These are phyloP conservation scores for Austroboletus festivus DNA, from an alignment of 768 basidiomycete genomes.

Conservation along the genomic window DNA sequence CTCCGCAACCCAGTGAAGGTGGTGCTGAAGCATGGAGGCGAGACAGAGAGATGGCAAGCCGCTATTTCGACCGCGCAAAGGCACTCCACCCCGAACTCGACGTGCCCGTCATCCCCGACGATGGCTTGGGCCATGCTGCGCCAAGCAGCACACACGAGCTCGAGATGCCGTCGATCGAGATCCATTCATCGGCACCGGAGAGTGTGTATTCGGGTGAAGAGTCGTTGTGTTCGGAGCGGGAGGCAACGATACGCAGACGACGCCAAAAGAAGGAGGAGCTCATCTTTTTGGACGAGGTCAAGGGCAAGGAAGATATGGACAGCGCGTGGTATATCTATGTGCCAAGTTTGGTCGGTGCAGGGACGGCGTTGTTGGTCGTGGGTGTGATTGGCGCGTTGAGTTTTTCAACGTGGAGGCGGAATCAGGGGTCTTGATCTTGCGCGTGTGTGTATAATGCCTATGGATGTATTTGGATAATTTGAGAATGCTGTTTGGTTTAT, in stretches of 20 bases:
- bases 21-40: conserved; percentile 72
- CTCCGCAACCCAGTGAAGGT: conserved; percentile 48
- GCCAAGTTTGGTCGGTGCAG: conserved; percentile 77
- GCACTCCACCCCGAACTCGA: conserved; percentile 59
- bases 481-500: conserved; percentile 1
- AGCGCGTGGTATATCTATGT: conserved; percentile 78
- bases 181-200: conserved; percentile 30
- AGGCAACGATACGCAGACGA: conserved; percentile 39
- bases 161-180: conserved; percentile 68
- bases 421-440: conserved; percentile 50
- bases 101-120: conserved; percentile 61
- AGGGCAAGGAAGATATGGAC: conserved; percentile 56
- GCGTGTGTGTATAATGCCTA: no score
- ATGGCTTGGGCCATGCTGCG: conserved; percentile 31
- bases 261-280: conserved; percentile 59
- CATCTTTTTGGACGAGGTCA: conserved; percentile 42
- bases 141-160: conserved; percentile 39
- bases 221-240: conserved; percentile 29
- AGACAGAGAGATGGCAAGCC: conserved; percentile 67
- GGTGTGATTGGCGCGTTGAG: conserved; percentile 77
- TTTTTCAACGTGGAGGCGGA: conserved; percentile 66
- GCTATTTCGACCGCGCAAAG: conserved; percentile 71
- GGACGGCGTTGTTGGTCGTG: conserved; percentile 77
- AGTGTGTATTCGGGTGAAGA: conserved; percentile 28
- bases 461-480: background rate